These are phyloP conservation scores for Boletus rufocinnamomeus DNA, from an alignment of 768 basidiomycete genomes.

Conservation along the genomic window DNA sequence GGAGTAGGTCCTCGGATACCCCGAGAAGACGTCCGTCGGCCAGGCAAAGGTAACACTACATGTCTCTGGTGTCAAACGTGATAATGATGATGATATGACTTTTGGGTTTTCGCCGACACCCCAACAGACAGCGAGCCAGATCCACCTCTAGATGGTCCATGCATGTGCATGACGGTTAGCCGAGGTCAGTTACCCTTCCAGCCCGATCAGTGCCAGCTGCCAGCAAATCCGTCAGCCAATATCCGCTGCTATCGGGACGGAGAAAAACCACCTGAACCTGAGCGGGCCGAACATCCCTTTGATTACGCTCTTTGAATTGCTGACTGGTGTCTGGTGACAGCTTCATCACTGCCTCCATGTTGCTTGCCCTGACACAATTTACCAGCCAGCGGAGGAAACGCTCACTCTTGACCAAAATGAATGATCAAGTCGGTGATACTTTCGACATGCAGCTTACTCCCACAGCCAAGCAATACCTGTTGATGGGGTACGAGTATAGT, in stretches of 20 bases:
- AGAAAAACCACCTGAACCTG: not conserved
- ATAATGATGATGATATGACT: not conserved
- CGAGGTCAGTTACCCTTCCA: not conserved
- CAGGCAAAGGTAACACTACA: not conserved
- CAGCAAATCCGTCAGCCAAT: not conserved
- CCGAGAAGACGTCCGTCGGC: too few relatives aligned
- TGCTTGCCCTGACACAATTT: not conserved
- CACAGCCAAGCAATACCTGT: not conserved
- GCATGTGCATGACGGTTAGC: not conserved
- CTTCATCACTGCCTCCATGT: not conserved
- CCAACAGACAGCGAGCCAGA: not conserved
- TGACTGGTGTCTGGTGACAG: not conserved
- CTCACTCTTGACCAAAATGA: not conserved
- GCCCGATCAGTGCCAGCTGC: not conserved
- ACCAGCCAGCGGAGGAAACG: not conserved
- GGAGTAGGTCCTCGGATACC: not conserved
- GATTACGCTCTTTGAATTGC: not conserved
- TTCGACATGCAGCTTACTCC: not conserved
- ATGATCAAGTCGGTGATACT: not conserved
- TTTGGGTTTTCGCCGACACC: not conserved
- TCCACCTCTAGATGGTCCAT: too few relatives aligned
- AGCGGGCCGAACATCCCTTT: not conserved
- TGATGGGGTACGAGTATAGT: not conserved
- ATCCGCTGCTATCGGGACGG: not conserved
- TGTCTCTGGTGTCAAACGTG: not conserved